These are phyloP conservation scores for Elsinoe australis DNA, from an alignment of 2,329 filamentous ascomycete species.

Conservation along the genomic window DNA sequence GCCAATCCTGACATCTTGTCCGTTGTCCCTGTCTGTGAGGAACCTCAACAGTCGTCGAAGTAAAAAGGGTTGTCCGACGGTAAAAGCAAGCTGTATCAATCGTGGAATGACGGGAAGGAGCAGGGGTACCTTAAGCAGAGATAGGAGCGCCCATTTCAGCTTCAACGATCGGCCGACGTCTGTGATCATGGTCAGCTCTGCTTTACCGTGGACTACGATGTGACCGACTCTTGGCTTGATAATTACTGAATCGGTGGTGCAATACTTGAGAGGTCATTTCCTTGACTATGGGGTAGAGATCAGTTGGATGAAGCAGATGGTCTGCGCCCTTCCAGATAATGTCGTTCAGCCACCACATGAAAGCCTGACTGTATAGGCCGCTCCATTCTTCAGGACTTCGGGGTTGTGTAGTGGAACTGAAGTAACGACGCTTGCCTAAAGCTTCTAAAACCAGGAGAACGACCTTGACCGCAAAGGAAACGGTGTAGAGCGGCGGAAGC, in stretches of 20 bases:
- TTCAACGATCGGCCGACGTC: not conserved
- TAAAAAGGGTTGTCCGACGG: slow-evolving; percentile 17
- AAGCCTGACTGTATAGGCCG: slow-evolving; percentile 16
- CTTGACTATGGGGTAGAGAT: slow-evolving; percentile 14
- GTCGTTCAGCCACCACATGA: slow-evolving; percentile 18
- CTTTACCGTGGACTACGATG: not conserved
- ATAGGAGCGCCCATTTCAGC: slow-evolving; percentile 13
- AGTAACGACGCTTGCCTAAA: not conserved
- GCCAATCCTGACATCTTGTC: slow-evolving; percentile 20
- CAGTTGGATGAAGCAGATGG: slow-evolving; percentile 9
- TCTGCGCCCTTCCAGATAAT: slow-evolving; percentile 16
- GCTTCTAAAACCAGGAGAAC: not conserved
- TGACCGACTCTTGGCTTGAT: not conserved
- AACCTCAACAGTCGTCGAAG: slow-evolving; percentile 15
- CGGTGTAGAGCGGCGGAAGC: slow-evolving; percentile 31
- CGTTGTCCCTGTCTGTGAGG: not conserved
- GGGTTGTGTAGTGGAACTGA: not conserved
- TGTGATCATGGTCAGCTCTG: not conserved
- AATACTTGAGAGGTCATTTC: slow-evolving; percentile 17
- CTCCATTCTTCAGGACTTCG: slow-evolving; percentile 18
- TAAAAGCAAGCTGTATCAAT: slow-evolving; percentile 15
- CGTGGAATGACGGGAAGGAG: slow-evolving; percentile 28
- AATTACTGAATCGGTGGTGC: not conserved
- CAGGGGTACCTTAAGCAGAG: slow-evolving; percentile 10
- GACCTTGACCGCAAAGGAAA: slow-evolving; percentile 28